Conservation (phyloP, 1,284 basidiomycete genomes). For the Irpex rosettiformis region DNA sequence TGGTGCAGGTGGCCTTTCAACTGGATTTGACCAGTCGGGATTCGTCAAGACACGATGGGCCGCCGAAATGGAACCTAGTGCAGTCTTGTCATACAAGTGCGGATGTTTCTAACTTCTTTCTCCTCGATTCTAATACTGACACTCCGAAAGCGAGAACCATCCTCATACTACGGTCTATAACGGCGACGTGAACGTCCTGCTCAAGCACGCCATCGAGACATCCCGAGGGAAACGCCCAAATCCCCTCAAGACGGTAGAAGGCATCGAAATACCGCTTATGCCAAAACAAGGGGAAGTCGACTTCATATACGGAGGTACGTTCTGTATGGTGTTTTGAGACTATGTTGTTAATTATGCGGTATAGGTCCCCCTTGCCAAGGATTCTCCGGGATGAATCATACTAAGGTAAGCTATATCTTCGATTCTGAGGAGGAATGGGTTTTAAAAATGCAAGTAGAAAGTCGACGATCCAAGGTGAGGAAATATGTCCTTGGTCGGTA, state of each 20-base stretch:
- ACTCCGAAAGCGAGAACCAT: constrained; percentile 50
- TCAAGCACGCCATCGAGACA: constrained; percentile 52
- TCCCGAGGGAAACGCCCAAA: constrained; percentile 30
- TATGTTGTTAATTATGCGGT: not conserved
- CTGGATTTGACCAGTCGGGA: constrained; percentile 55
- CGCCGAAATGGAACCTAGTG: constrained; percentile 59
- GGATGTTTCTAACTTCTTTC: constrained; percentile 15
- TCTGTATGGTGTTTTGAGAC: not conserved
- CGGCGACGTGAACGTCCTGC: constrained; percentile 56
- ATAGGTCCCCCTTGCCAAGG: constrained; percentile 70
- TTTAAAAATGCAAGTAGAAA: constrained; percentile 34
- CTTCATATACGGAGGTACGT: constrained; percentile 65
- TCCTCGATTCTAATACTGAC: not conserved
- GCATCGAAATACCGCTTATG: constrained; percentile 41
- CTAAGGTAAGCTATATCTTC: constrained; percentile 36
- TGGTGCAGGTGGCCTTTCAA: constrained; percentile 68
- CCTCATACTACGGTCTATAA: constrained; percentile 55
- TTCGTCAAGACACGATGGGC: constrained; percentile 64
- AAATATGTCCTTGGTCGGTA: not conserved
- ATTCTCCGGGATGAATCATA: constrained; percentile 59
- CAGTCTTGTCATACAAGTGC: constrained; percentile 58
- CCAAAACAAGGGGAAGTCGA: constrained; percentile 60
- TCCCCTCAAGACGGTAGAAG: not conserved
- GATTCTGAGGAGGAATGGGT: not conserved
- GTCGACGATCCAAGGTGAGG: constrained; percentile 54